Conservation (phyloP, 2,329 filamentous ascomycete genomes). For the Ascochyta rabiei region DNA sequence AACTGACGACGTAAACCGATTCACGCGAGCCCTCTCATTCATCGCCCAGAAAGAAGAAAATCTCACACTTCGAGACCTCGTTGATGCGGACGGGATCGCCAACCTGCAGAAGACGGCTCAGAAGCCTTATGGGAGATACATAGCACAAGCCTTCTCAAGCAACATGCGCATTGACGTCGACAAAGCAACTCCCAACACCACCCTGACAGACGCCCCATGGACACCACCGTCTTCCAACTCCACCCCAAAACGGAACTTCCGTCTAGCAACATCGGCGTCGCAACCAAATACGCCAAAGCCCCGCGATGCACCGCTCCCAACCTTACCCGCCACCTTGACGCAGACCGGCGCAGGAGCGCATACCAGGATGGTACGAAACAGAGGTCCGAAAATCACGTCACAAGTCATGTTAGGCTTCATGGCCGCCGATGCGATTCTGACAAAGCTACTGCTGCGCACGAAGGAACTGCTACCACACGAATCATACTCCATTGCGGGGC, state of each 20-base stretch:
- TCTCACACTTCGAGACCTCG: not conserved
- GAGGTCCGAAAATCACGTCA: not conserved
- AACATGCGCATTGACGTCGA: conserved; percentile 2
- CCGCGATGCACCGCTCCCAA: not conserved
- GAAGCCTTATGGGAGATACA: conserved; percentile 1
- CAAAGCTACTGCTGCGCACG: not conserved
- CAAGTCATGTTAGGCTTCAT: conserved; percentile 1
- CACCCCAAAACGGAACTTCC: not conserved
- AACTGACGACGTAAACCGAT: not conserved
- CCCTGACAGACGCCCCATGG: not conserved
- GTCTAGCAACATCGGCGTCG: not conserved
- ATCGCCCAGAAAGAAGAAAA: not conserved
- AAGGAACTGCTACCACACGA: not conserved
- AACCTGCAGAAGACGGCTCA: not conserved
- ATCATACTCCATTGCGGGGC: not conserved
- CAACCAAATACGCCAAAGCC: not conserved
- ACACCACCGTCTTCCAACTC: not conserved
- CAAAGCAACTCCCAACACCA: not conserved
- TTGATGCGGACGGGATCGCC: not conserved
- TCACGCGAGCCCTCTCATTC: not conserved
- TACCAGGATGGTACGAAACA: not conserved
- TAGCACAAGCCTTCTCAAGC: conserved; percentile 2
- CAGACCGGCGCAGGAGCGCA: not conserved
- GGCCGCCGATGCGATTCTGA: not conserved
- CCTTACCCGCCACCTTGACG: not conserved